Evolutionary conservation across 208 protist genomes (phyloP).

Genomic region (Trypanosoma congolense): DNA sequence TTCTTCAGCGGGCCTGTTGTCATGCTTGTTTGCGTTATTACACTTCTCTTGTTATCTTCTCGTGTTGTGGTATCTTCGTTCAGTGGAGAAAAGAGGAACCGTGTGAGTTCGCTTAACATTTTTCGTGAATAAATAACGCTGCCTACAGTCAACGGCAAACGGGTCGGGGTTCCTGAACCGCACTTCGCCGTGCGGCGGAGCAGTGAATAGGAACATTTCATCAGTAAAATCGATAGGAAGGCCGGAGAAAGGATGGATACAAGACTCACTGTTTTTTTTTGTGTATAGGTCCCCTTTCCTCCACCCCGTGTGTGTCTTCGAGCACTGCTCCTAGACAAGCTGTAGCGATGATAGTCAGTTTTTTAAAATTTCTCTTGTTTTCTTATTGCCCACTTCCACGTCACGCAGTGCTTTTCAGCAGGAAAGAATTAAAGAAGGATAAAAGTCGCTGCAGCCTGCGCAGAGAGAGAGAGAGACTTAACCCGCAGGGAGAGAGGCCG

Average conservation of each 20-base stretch:
- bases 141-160: slow-evolving; percentile 36
- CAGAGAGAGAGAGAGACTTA: no score
- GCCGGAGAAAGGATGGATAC: not conserved
- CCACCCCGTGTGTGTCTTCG: no score
- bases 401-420: no score
- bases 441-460: no score
- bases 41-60: slow-evolving; percentile 10
- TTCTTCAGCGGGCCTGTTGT: slow-evolving; percentile 35
- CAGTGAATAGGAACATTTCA: slow-evolving; percentile 6
- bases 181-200: slow-evolving; percentile 9
- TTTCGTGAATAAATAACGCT: slow-evolving; percentile 34
- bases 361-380: no score
- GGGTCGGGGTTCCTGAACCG: slow-evolving; percentile 34
- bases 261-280: no score
- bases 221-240: not conserved
- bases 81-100: slow-evolving; percentile 10
- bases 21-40: not conserved
- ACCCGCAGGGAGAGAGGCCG: no score
- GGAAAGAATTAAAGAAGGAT: no score
- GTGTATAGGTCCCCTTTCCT: no score
- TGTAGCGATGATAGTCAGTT: no score
- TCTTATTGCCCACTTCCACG: no score
- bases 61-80: slow-evolving; percentile 10
- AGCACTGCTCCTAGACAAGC: no score
- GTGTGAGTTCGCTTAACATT: slow-evolving; percentile 1